Evolutionary conservation across 2,329 filamentous ascomycete genomes (phyloP), one percentile per base, ranked within the genome.

Genomic region (Claviceps citrina): DNA sequence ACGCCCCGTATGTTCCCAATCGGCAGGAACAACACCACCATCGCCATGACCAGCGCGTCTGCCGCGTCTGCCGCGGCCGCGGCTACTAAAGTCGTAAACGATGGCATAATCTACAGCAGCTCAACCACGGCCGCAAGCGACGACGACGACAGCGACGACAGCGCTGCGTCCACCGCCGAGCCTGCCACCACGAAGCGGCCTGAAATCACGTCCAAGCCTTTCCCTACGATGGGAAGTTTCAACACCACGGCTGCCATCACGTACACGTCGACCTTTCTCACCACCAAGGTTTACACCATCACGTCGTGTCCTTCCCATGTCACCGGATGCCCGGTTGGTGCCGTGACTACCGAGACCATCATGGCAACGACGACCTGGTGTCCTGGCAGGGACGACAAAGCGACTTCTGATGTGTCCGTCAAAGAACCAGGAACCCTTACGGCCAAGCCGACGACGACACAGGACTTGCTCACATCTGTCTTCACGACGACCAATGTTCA

Each of bases 401-500:
- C 25, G 12, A 27, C 41, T 9, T 5, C 20, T n/a, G 19, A 30
- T 15, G 28, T 33, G 27, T 9, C 38, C 5, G 16, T 24, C 25
- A 26, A 20, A 25, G 6, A 12, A 24, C 16, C 27, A 12, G 15
- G 39, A 20, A 43, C 41, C 40, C 27, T 25, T 7, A 38, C 46
- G 1, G 13, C 38, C 1, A 13, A 26, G 22, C 31, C 38, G 4
- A 19, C 6, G 19, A 24, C 48, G 18, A 45, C 44, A 24, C 41
- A 42, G 6, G 30, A 39, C 16, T 42, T 41, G 28, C 33, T 44
- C 27, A 46, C 63, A 39, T 59, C 57, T 20, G 59, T 68, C 51
- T 56, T 72, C 59, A 72, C 66, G 60, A 58, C 63, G 49, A 74
- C 70, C 46, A 63, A 64, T 51, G 62, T 71, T 53, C 60, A 69